These are phyloP conservation scores for Tetrahymena elliotti DNA, from an alignment of 73 alveolate species.

Conservation along the genomic window DNA sequence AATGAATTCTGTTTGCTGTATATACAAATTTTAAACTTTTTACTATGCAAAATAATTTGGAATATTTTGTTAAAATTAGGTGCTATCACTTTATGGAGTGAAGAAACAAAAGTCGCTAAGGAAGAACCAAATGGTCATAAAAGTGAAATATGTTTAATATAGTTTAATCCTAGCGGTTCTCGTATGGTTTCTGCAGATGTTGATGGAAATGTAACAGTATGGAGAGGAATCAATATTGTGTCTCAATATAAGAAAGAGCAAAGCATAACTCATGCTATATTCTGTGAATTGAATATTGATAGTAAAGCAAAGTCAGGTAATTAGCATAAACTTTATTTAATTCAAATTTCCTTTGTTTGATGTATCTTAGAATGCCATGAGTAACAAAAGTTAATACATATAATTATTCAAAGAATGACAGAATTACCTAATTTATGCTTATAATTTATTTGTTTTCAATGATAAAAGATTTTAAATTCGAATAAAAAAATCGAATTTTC, in stretches of 20 bases:
- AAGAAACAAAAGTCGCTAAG: conserved; percentile 77
- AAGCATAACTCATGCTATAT: conserved; percentile 60
- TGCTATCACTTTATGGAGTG: conserved; percentile 84
- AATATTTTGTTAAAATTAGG: neutral
- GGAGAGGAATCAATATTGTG: conserved; percentile 89
- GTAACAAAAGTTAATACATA: no score
- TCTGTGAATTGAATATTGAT: conserved; percentile 49
- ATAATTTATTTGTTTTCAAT: no score
- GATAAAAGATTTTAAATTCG: no score
- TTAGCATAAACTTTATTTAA: neutral
- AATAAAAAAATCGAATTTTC: no score
- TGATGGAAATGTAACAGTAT: conserved; percentile 88
- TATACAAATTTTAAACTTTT: no score
- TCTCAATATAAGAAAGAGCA: conserved; percentile 67
- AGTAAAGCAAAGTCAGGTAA: conserved; percentile 3
- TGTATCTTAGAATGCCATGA: no score
- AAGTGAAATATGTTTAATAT: conserved; percentile 71
- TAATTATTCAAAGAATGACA: no score
- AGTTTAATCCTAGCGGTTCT: conserved; percentile 83
- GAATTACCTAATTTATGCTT: no score
- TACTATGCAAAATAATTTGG: neutral
- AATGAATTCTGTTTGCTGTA: neutral
- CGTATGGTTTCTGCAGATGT: conserved; percentile 96
- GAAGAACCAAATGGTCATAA: conserved; percentile 91
- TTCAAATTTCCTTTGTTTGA: neutral